These are phyloP conservation scores for Hypsizygus ulmarius DNA, from an alignment of 1,284 basidiomycete genomes.

Conservation along the genomic window DNA sequence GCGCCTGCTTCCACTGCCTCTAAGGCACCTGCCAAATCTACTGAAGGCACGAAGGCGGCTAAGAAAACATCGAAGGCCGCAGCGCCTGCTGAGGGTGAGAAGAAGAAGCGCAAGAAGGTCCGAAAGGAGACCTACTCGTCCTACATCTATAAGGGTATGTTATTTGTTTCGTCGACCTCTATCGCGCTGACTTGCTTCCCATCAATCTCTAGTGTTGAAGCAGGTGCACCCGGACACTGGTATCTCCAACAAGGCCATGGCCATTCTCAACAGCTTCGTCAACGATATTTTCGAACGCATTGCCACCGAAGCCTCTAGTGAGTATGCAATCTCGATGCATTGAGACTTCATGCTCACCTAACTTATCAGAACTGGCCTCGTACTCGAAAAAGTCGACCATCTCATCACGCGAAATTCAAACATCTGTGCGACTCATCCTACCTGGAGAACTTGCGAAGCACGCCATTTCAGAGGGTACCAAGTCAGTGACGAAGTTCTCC, in stretches of 20 bases:
- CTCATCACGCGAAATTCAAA: conserved; percentile 93
- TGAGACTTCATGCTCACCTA: conserved; percentile 3
- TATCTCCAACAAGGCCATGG: conserved; percentile 98
- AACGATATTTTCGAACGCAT: conserved; percentile 95
- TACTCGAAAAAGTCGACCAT: conserved; percentile 96
- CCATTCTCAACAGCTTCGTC: conserved; percentile 90
- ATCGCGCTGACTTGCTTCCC: conserved; percentile 14
- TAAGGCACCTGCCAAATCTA: conserved; percentile 75
- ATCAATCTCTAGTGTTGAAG: conserved; percentile 60
- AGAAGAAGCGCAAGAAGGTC: conserved; percentile 89
- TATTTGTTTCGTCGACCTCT: neutral
- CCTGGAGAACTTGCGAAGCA: conserved; percentile 86
- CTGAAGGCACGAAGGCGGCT: conserved; percentile 70
- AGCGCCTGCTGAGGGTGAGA: conserved; percentile 64
- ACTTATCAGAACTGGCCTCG: conserved; percentile 69
- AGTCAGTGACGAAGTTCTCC: conserved; percentile 62
- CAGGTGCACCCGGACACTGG: conserved; percentile 96
- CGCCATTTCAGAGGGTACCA: conserved; percentile 76
- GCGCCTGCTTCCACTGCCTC: conserved; percentile 76
- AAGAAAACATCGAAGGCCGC: conserved; percentile 79
- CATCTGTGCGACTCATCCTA: conserved; percentile 86
- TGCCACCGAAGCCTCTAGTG: conserved; percentile 84
- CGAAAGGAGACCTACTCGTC: conserved; percentile 92
- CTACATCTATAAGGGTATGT: conserved; percentile 89
- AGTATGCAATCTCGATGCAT: conserved; percentile 29